Conservation (phyloP, 805 yeast species). For the Brettanomyces anomalus region DNA sequence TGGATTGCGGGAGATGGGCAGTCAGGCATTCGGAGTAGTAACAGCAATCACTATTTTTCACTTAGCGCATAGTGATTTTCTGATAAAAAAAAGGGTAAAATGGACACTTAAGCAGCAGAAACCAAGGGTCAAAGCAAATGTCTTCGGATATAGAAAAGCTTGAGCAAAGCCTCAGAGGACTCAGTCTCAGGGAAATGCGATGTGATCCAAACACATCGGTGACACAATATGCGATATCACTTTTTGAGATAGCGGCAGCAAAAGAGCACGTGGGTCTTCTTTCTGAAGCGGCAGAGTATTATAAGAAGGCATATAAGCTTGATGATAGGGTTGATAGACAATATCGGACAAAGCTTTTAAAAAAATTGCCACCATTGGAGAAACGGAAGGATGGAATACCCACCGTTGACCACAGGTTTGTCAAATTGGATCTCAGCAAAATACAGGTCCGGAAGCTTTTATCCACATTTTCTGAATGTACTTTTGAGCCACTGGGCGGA, state of each 20-base stretch:
- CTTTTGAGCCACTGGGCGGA: conserved; percentile 20
- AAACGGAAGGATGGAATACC: conserved; percentile 1
- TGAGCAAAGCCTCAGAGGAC: conserved; percentile 16
- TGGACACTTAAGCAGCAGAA: too few species aligned
- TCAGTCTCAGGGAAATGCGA: conserved; percentile 18
- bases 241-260: conserved; percentile 62
- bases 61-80: too few species aligned
- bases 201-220: conserved; percentile 22
- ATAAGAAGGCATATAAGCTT: conserved; percentile 64
- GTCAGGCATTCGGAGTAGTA: too few species aligned
- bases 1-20: too few species aligned
- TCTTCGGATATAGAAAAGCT: conserved; percentile 4
- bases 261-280: conserved; percentile 67
- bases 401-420: not conserved
- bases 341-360: conserved; percentile 48
- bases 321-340: conserved; percentile 51
- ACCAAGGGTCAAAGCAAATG: too few species aligned
- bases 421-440: conserved; percentile 20
- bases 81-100: too few species aligned
- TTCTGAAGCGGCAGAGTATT: conserved; percentile 72
- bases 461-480: conserved; percentile 25
- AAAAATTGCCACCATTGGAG: conserved; percentile 5
- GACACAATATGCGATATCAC: conserved; percentile 42
- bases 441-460: conserved; percentile 35
- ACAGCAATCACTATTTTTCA: too few species aligned